Base-by-base conservation (phyloP, 768 basidiomycete genomes). In the Baorangia bicolor region DNA sequence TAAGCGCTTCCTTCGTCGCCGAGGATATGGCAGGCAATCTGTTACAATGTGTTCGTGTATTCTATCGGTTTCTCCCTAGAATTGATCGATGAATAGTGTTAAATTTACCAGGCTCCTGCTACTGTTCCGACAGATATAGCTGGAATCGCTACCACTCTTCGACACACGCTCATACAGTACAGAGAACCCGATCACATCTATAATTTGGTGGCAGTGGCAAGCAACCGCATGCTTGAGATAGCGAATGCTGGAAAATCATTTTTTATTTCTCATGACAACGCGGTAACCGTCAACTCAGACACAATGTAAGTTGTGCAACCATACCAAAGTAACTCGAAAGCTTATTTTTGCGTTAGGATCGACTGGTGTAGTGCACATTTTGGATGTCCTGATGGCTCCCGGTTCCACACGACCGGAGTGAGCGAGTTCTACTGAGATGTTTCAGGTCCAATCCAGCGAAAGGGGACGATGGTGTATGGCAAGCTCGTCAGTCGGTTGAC, bases 381-480 rank as follows among this genome's bases (percentile, higher is more conserved):
- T 23, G 63, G 63, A 8, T 61, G 43, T 37, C 53, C 53, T 5
- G 51, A 56, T 18, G 43, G 51, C 21, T 45, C 61, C 3, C 55
- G 51, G 23, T 58, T 60, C 43, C 43, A 59, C 33, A 58, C 51
- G 25, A 11, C 20, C 10, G 56, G 59, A 11, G 18, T 46, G n/a
- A 28, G 13, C 20, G 58, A 49, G 25, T 57, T 38, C 28, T 55
- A 48, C 30, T 11, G 9, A 41, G 54, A n/a, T 28, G 46, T 21
- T 62, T 64, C 33, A 47, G 47, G 34, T 57, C 63, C 12, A 67
- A 67, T 30, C 59, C 64, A 5, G 33, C 35, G 14, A 60, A 59
- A 23, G 55, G 60, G 9, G 51, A 53, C 1, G 58, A 64, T 20
- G 57, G 55, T 21, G 42, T 27, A 41, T 58, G 56, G 53, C 38